Base-by-base conservation (phyloP, 2,329 filamentous ascomycete genomes). In the Boeremia exigua region DNA sequence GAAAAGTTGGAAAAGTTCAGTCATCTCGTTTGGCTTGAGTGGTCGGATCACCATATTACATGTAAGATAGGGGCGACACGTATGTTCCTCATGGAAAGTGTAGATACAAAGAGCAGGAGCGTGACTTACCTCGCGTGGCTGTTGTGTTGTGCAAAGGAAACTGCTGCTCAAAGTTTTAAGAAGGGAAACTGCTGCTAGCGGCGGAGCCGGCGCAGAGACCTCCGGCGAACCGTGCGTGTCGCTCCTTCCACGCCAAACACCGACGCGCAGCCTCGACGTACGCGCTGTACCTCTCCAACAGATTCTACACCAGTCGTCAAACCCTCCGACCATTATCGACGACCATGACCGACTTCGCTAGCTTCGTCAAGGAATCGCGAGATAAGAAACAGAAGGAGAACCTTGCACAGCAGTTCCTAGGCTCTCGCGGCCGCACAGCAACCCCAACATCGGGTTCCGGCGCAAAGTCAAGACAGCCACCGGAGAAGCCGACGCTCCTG, bases 381-480 rank as follows among this genome's bases (percentile, higher is more conserved):
- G 83, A 89, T 73, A 85, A 86, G 72, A 89, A 89, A 78, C 88
- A 86, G 78, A 87, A 89, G 65, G 85, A 90, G 70, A 81, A 79
- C 3, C 83, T 92, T n/a, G 90, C 90, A 29, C 82, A 89, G 66
- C 82, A 84, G 69, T 91, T 93, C 69, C 88, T 93, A 64, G 84
- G 84, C 63, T 48, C 54, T 39, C 68, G 69, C 33, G 77, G 75
- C 49, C 78, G 82, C 54, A 85, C 87, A 63, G 76, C 84, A 68
- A 65, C 66, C 78, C 78, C 87, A 34, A 82, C 84, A 15, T 72
- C 79, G 23, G 78, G 76, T 46, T 63, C 72, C 6, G 75, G 77
- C 44, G 55, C 56, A 38, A 82, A 84, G 79, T 67, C 72, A 77
- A 58, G 71, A 73, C 53, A 67, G 73, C 46, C 79, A 48, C 50